Conservation (phyloP, 2,329 filamentous ascomycete species). For the Colletotrichum cuscutae region DNA sequence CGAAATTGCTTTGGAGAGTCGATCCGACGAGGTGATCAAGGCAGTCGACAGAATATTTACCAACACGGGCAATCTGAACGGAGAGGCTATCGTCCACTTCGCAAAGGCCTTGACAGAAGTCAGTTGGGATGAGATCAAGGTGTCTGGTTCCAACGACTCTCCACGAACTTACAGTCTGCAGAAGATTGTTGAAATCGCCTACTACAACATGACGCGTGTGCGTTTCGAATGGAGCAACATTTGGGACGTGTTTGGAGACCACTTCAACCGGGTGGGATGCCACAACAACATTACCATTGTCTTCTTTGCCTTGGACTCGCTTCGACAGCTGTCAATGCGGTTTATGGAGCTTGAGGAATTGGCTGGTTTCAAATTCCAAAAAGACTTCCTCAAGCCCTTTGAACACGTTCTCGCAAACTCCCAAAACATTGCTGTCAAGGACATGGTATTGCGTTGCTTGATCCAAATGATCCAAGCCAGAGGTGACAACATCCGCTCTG, state of each 20-base stretch:
- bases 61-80: conserved; percentile 91
- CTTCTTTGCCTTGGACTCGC: conserved; percentile 95
- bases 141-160: conserved; percentile 94
- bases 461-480: conserved; percentile 99
- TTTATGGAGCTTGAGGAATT: conserved; percentile 99
- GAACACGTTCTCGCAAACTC: conserved; percentile 97
- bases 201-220: conserved; percentile 99
- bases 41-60: conserved; percentile 96
- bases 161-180: conserved; percentile 97
- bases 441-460: conserved; percentile 94
- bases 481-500: conserved; percentile 95
- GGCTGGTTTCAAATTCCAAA: conserved; percentile 99
- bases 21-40: conserved; percentile 92
- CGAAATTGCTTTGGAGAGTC: conserved; percentile 90
- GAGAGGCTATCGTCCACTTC: conserved; percentile 95
- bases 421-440: conserved; percentile 90
- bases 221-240: conserved; percentile 98
- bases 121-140: conserved; percentile 99
- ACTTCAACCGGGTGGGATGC: conserved; percentile 98
- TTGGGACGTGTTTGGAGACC: conserved; percentile 96
- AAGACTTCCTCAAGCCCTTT: conserved; percentile 98
- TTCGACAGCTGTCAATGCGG: conserved; percentile 96
- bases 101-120: conserved; percentile 92
- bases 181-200: conserved; percentile 98
- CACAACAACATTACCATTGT: conserved; percentile 97